Conservation (phyloP, 306 rosid species). For the Glycyrrhiza uralensis region DNA sequence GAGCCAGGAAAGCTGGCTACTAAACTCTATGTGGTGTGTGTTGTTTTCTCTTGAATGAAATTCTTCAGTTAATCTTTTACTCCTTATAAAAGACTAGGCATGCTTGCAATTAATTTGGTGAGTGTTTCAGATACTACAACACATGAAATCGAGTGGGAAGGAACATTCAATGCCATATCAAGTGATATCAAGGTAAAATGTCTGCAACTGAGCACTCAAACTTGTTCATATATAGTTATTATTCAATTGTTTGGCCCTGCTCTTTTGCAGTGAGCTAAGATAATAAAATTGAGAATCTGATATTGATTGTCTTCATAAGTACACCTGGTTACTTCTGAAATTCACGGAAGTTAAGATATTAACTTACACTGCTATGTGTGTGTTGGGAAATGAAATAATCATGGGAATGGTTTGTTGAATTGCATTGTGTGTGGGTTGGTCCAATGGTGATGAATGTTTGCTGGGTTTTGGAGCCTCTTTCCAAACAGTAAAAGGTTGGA, state of each 20-base stretch:
- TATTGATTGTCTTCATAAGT: slow-evolving; percentile 9
- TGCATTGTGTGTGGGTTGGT: slow-evolving; percentile 6
- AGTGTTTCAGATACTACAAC: slow-evolving; percentile 81
- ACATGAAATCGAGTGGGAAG: slow-evolving; percentile 98
- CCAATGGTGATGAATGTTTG: neutral
- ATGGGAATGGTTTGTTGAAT: neutral
- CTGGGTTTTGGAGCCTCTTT: neutral
- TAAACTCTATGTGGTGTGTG: slow-evolving; percentile 88
- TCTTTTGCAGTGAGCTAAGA: neutral
- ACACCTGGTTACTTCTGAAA: neutral
- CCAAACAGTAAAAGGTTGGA: neutral
- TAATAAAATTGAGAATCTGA: neutral
- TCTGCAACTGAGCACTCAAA: neutral
- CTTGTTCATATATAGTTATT: neutral
- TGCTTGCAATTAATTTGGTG: slow-evolving; percentile 13
- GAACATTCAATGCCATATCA: slow-evolving; percentile 98
- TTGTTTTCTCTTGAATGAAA: slow-evolving; percentile 16
- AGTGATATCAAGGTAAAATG: slow-evolving; percentile 87
- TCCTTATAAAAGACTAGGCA: neutral
- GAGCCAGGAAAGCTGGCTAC: slow-evolving; percentile 97
- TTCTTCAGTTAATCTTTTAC: neutral
- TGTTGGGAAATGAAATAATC: slow-evolving; percentile 15
- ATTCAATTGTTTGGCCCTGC: slow-evolving; percentile 12
- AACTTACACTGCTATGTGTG: neutral
- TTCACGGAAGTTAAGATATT: neutral